Percentiles rank a stretch among this genome's conserved stretches.
These are phyloP conservation scores for Rhynchosporium secalis DNA, from an alignment of 2,329 filamentous ascomycete genomes.

Conservation along the genomic window DNA sequence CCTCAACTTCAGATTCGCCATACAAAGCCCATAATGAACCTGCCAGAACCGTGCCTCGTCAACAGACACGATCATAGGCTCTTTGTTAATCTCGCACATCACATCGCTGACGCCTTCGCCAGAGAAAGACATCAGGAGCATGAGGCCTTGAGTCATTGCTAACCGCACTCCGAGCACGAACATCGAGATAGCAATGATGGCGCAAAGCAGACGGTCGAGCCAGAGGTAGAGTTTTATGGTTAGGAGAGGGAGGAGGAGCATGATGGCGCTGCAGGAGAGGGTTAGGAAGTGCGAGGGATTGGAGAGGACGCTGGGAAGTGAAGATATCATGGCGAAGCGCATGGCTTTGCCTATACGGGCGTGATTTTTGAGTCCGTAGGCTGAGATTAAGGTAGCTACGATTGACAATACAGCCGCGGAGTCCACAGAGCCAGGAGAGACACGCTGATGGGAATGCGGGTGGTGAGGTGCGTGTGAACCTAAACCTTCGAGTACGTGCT, in stretches of 20 bases:
- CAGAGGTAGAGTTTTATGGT: constrained; percentile 78
- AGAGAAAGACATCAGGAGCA: constrained; percentile 90
- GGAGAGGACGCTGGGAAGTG: constrained; percentile 80
- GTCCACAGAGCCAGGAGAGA: constrained; percentile 77
- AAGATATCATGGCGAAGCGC: constrained; percentile 79
- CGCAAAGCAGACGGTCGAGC: constrained; percentile 80
- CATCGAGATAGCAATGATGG: constrained; percentile 83
- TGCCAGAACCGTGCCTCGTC: constrained; percentile 98
- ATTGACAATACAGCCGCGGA: constrained; percentile 80
- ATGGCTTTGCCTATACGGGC: constrained; percentile 89
- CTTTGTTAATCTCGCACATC: constrained; percentile 80
- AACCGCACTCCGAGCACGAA: constrained; percentile 81
- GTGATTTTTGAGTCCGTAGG: constrained; percentile 85
- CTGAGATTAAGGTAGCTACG: constrained; percentile 78
- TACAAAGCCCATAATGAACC: constrained; percentile 93
- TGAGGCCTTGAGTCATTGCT: constrained; percentile 82
- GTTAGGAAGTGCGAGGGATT: constrained; percentile 97
- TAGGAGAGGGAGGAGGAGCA: constrained; percentile 80
- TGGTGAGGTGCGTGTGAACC: constrained; percentile 75
- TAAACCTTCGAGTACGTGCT: constrained; percentile 79
- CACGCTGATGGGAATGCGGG: constrained; percentile 62
- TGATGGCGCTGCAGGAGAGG: constrained; percentile 76
- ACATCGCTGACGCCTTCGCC: constrained; percentile 52
- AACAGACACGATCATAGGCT: constrained; percentile 72
- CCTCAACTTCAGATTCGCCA: constrained; percentile 87